Evolutionary conservation across 2,329 filamentous ascomycete species (phyloP).

Genomic region (Metarhizium anisopliae): DNA sequence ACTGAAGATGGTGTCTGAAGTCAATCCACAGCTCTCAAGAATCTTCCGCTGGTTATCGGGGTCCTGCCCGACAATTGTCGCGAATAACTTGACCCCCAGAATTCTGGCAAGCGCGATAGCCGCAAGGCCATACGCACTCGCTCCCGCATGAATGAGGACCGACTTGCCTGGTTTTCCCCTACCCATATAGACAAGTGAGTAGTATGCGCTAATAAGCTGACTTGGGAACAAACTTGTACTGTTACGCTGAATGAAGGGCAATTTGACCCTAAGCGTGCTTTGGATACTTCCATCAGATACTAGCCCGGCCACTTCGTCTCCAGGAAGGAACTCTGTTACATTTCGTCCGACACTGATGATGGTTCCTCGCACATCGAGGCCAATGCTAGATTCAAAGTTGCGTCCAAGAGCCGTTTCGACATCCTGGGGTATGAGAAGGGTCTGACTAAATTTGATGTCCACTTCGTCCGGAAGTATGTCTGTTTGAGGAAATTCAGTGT

Average conservation of each 20-base stretch:
- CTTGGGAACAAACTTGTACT: slow-evolving; percentile 24
- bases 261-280: slow-evolving; percentile 23
- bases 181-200: slow-evolving; percentile 28
- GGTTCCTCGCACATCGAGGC: slow-evolving; percentile 32
- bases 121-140: slow-evolving; percentile 33
- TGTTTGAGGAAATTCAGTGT: slow-evolving; percentile 9
- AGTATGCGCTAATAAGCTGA: slow-evolving; percentile 31
- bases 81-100: slow-evolving; percentile 31
- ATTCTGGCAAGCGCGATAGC: slow-evolving; percentile 31
- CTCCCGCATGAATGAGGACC: slow-evolving; percentile 35
- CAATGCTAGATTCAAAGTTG: slow-evolving; percentile 21
- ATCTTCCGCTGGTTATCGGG: slow-evolving; percentile 24
- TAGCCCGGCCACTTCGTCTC: slow-evolving; percentile 34
- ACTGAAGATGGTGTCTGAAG: slow-evolving; percentile 27
- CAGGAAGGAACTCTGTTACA: slow-evolving; percentile 21
- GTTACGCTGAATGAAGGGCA: slow-evolving; percentile 25
- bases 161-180: slow-evolving; percentile 16
- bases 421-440: slow-evolving; percentile 27
- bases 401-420: slow-evolving; percentile 24
- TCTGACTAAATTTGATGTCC: slow-evolving; percentile 28
- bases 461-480: slow-evolving; percentile 25
- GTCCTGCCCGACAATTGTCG: slow-evolving; percentile 25
- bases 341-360: slow-evolving; percentile 25
- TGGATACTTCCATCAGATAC: slow-evolving; percentile 24
- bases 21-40: slow-evolving; percentile 26